Conservation (phyloP, 306 rosid genomes). For the Purshia tridentata region DNA sequence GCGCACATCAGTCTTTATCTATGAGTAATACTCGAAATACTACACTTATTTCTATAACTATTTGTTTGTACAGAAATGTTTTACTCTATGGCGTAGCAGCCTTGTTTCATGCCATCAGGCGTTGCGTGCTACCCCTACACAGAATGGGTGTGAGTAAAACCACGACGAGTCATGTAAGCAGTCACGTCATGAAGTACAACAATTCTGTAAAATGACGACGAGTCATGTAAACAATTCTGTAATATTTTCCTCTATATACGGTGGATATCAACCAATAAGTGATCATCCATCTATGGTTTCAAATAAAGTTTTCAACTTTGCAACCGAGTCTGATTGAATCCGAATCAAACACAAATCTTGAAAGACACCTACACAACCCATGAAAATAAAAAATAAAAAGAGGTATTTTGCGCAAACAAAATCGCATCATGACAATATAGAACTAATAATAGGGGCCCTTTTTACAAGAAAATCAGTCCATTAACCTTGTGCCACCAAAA, state of each 20-base stretch:
- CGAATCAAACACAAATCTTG: conserved; percentile 3
- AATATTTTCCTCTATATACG: not conserved
- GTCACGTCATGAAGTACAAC: not conserved
- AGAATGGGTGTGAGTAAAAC: not conserved
- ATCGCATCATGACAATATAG: not conserved
- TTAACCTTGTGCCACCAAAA: not conserved
- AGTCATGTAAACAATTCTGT: not conserved
- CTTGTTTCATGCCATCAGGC: not conserved
- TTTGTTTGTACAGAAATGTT: not conserved
- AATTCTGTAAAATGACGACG: not conserved
- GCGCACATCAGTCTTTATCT: not conserved
- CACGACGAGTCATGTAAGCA: not conserved
- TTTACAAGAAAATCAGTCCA: not conserved
- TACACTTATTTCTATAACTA: not conserved
- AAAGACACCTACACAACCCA: not conserved
- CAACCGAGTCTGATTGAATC: not conserved
- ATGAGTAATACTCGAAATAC: not conserved
- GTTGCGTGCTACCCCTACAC: not conserved
- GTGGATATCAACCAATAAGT: not conserved
- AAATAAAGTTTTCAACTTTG: not conserved
- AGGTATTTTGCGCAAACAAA: not conserved
- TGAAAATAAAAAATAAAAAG: not conserved
- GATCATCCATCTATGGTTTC: not conserved
- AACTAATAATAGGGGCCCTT: not conserved
- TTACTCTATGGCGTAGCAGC: not conserved